Conservation (phyloP, 2,329 filamentous ascomycete species). For the Fusarium protoensiforme region DNA sequence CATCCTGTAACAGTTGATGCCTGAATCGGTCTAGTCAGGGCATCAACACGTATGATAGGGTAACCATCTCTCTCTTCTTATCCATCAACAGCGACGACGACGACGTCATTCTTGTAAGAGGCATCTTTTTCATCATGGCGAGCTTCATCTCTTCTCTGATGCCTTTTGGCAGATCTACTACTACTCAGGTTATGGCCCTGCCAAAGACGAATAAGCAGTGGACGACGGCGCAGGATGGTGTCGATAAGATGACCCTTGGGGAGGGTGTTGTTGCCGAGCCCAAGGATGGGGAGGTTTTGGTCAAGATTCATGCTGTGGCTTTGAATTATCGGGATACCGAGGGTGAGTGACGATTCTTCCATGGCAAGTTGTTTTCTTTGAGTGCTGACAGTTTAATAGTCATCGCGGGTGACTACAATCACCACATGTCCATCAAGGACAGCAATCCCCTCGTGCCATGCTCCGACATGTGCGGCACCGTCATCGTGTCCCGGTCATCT, state of each 20-base stretch:
- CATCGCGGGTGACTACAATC: constrained; percentile 72
- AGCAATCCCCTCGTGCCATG: constrained; percentile 67
- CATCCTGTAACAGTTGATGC: constrained; percentile 5
- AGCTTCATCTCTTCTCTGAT: constrained; percentile 37
- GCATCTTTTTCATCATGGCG: constrained; percentile 22
- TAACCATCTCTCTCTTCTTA: background rate
- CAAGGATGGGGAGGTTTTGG: constrained; percentile 62
- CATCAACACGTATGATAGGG: constrained; percentile 22
- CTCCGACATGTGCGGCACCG: constrained; percentile 76
- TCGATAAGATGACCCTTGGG: constrained; percentile 62
- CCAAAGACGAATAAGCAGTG: constrained; percentile 59
- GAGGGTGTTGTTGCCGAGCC: constrained; percentile 59
- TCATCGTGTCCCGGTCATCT: constrained; percentile 57
- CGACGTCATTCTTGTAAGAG: constrained; percentile 16
- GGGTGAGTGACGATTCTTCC: constrained; percentile 45
- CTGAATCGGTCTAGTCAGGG: constrained; percentile 24
- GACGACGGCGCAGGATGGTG: constrained; percentile 64
- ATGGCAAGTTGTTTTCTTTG: background rate
- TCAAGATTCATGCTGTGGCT: constrained; percentile 59
- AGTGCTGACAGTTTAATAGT: constrained; percentile 54
- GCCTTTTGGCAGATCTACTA: constrained; percentile 28
- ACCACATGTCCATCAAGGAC: constrained; percentile 65
- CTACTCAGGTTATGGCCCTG: constrained; percentile 18
- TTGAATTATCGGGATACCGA: constrained; percentile 63
- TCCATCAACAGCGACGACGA: background rate